Conservation (phyloP, 2,329 filamentous ascomycete genomes). For the Venturia oleaginea region DNA sequence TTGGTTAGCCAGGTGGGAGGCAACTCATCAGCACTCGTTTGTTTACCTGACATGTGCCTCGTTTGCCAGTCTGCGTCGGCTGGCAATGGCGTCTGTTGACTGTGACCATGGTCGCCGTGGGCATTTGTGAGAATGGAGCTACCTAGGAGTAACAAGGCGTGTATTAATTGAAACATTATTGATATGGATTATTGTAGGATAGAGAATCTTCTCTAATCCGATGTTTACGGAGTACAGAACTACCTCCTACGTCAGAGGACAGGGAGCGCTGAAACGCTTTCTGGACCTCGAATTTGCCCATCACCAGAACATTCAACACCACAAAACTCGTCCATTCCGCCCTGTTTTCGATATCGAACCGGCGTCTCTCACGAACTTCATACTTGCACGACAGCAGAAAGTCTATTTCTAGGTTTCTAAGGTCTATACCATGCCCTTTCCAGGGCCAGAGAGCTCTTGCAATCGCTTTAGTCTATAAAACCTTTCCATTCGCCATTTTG, state of each 20-base stretch:
- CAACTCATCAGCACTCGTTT: neutral
- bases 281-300: neutral
- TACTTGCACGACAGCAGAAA: too few species aligned
- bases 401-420: too few species aligned
- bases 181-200: neutral
- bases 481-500: neutral
- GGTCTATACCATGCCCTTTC: neutral
- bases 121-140: slow-evolving; percentile 15
- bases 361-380: too few species aligned
- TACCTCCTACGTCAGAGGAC: neutral
- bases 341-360: too few species aligned
- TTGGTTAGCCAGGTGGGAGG: neutral
- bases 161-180: neutral
- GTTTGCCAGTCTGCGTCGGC: slow-evolving; percentile 40
- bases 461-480: neutral
- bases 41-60: slow-evolving; percentile 39
- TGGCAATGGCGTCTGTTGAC: slow-evolving; percentile 31
- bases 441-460: neutral
- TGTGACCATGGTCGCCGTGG: slow-evolving; percentile 29
- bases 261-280: neutral
- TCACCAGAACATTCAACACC: too few species aligned
- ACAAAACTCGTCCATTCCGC: too few species aligned
- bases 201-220: neutral
- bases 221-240: neutral
- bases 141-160: neutral